phyloP scores from a whole-genome alignment of 345 rosid genomes.

The Pseudoturritis turrita region DNA sequence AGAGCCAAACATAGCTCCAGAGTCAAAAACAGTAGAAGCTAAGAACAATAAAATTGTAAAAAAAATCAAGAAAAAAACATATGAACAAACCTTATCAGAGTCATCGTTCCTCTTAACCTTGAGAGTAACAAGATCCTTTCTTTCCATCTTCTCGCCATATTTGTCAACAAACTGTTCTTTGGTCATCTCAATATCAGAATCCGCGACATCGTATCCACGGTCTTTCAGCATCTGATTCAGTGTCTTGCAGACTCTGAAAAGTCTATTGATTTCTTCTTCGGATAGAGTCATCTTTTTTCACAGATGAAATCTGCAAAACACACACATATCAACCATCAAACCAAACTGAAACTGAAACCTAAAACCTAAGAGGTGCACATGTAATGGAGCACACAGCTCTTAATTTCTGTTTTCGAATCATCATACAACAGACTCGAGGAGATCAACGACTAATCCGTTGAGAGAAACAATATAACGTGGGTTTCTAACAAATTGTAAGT shows the following conservation, averaged over 20 bases:
- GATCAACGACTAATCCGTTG: background rate
- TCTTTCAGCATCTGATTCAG: conserved; percentile 66
- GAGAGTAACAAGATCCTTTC: conserved; percentile 61
- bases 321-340: background rate
- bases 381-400: background rate
- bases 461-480: background rate
- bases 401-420: background rate
- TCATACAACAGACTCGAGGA: background rate
- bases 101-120: conserved; percentile 42
- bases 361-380: background rate
- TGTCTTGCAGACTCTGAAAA: conserved; percentile 47
- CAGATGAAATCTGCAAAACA: background rate
- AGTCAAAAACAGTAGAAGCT: no score
- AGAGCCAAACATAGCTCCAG: background rate
- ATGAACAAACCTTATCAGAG: conserved; percentile 49
- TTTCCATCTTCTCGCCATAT: conserved; percentile 55
- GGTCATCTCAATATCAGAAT: conserved; percentile 48
- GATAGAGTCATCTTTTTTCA: conserved; percentile 41
- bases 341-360: background rate
- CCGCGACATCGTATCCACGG: conserved; percentile 54
- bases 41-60: background rate
- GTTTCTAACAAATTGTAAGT: no score
- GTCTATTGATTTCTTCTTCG: conserved; percentile 55
- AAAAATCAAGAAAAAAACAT: background rate
- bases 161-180: conserved; percentile 44